These are phyloP conservation scores for Penicillium longicatenatum DNA, from an alignment of 495 filamentous ascomycete species.

Conservation along the genomic window DNA sequence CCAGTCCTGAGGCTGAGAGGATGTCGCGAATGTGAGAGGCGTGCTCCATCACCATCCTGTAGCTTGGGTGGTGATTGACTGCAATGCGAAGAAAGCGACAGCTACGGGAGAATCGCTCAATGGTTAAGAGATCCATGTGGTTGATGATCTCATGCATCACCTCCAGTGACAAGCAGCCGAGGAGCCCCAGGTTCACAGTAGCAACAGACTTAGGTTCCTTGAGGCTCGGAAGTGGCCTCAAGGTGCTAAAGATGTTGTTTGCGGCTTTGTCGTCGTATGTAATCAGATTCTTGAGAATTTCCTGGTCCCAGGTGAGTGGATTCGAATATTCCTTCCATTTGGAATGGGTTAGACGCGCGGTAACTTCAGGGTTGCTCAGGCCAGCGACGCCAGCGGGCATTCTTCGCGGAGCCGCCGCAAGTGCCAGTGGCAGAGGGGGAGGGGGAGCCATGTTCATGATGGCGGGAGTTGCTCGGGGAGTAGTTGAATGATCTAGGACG, in stretches of 20 bases:
- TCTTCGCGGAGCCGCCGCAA: neutral
- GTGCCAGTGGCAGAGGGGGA: neutral
- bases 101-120: neutral
- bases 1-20: neutral
- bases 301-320: neutral
- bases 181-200: neutral
- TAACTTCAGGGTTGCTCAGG: neutral
- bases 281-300: neutral
- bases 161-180: neutral
- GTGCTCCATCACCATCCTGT: neutral
- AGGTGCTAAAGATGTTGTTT: neutral
- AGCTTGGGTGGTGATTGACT: neutral
- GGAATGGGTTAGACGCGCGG: neutral
- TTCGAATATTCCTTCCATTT: neutral
- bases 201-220: neutral
- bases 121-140: neutral
- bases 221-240: neutral
- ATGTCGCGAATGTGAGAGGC: neutral
- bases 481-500: too few relatives aligned
- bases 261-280: neutral
- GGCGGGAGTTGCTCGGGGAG: too few relatives aligned
- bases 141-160: conserved; percentile 2
- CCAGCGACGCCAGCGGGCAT: neutral
- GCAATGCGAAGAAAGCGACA: neutral
- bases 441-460: neutral